Evolutionary conservation across 1,284 basidiomycete species (phyloP).

Genomic region (Violaceomyces palustris): DNA sequence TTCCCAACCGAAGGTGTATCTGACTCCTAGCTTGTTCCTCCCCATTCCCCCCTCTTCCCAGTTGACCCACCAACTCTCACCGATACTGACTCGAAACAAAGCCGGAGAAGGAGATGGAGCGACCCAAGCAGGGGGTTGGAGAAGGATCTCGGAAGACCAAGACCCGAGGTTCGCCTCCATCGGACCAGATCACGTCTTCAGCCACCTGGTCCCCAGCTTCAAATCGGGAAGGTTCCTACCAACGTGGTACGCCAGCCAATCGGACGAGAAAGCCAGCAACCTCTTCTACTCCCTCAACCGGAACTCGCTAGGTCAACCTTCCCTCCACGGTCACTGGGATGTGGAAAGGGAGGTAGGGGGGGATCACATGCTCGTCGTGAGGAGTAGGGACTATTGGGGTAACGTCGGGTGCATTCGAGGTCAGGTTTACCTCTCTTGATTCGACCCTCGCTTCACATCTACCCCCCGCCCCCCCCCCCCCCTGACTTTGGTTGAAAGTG

Average conservation of each 20-base stretch:
- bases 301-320: conserved; percentile 20
- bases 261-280: conserved; percentile 36
- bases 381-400: conserved; percentile 37
- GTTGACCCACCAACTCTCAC: neutral
- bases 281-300: conserved; percentile 34
- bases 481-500: too few species aligned
- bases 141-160: conserved; percentile 6
- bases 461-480: too few species aligned
- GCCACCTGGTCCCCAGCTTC: conserved; percentile 34
- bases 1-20: neutral
- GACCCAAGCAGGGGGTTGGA: neutral
- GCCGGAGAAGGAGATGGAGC: neutral
- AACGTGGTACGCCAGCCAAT: conserved; percentile 29
- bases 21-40: neutral
- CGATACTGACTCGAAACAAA: neutral
- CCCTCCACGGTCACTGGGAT: conserved; percentile 11
- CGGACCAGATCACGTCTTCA: conserved; percentile 10
- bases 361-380: conserved; percentile 31
- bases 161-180: neutral
- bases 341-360: conserved; percentile 15
- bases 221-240: conserved; percentile 23
- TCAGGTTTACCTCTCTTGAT: conserved; percentile 16
- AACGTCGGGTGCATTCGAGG: conserved; percentile 32
- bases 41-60: conserved; percentile 15
- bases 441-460: too few species aligned